Percentiles rank a stretch among this genome's conserved stretches.
phyloP scores from a whole-genome alignment of 2,329 filamentous ascomycete genomes.

The Ramularia collo-cygni region DNA sequence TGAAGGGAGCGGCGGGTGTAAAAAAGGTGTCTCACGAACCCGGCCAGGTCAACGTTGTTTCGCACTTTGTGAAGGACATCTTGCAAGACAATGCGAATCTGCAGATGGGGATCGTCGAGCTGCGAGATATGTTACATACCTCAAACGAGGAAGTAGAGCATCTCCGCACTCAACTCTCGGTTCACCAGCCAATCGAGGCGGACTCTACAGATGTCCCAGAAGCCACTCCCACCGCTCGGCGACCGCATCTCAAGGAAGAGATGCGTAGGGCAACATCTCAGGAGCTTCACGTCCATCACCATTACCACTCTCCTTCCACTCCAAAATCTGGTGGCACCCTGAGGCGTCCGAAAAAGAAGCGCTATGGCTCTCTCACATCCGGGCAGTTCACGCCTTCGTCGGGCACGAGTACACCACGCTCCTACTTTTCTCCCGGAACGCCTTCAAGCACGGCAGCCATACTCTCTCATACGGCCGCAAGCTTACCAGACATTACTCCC shows the following conservation, averaged over 20 bases:
- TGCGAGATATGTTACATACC: conserved; percentile 81
- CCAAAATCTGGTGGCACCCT: conserved; percentile 33
- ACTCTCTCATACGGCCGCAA: conserved; percentile 57
- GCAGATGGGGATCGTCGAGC: conserved; percentile 83
- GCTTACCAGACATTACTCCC: conserved; percentile 42
- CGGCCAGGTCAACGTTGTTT: conserved; percentile 66
- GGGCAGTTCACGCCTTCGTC: conserved; percentile 42
- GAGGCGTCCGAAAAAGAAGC: conserved; percentile 60
- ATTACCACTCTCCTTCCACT: conserved; percentile 62
- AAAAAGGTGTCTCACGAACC: conserved; percentile 57
- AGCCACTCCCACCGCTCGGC: conserved; percentile 3
- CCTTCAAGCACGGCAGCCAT: conserved; percentile 50
- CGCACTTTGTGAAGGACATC: conserved; percentile 92
- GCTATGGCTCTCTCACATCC: conserved; percentile 53
- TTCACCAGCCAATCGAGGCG: conserved; percentile 62
- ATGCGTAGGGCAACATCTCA: conserved; percentile 56
- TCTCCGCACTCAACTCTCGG: conserved; percentile 71
- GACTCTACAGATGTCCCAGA: conserved; percentile 25
- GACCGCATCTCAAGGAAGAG: conserved; percentile 59
- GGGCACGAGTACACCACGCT: conserved; percentile 31
- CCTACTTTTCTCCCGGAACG: conserved; percentile 35
- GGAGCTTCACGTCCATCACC: conserved; percentile 87
- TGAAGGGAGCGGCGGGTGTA: conserved; percentile 72
- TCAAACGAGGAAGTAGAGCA: conserved; percentile 92
- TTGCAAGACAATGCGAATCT: conserved; percentile 91